Conservation (phyloP, 306 rosid genomes). For the Prunus davidiana region DNA sequence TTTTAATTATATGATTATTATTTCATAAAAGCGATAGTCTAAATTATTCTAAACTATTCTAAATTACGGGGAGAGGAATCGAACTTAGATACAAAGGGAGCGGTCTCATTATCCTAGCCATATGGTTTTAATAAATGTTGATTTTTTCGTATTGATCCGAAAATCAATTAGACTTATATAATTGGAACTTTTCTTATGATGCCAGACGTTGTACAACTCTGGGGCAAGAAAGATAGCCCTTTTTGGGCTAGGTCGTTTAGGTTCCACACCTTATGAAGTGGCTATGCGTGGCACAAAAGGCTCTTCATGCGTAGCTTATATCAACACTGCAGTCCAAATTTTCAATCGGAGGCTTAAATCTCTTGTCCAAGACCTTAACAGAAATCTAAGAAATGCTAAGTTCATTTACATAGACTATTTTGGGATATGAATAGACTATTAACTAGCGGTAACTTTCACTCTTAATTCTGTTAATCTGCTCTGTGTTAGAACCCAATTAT, state of each 20-base stretch:
- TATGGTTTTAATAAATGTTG: too few relatives aligned
- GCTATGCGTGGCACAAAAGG: conserved; percentile 4
- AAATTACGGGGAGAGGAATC: too few relatives aligned
- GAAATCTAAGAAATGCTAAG: conserved; percentile 4
- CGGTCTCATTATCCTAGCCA: too few relatives aligned
- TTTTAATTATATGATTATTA: too few relatives aligned
- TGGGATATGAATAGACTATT: not conserved
- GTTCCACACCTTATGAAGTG: conserved; percentile 31
- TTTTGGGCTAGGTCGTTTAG: conserved; percentile 3
- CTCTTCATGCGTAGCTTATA: conserved; percentile 8
- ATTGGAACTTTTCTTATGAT: not conserved
- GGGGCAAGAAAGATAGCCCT: conserved; percentile 29
- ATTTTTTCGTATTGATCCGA: too few relatives aligned
- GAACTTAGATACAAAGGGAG: too few relatives aligned
- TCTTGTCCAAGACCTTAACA: conserved; percentile 24
- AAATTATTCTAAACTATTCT: too few relatives aligned
- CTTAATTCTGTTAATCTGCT: too few relatives aligned
- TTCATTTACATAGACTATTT: conserved; percentile 25
- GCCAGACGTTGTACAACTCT: conserved; percentile 3
- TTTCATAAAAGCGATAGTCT: too few relatives aligned
- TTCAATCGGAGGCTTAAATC: conserved; percentile 32
- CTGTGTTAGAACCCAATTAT: too few relatives aligned
- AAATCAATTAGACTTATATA: too few relatives aligned
- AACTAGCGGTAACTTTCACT: too few relatives aligned
- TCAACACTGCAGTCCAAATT: conserved; percentile 25